These are phyloP conservation scores for Vaccinium myrtillus DNA, from an alignment of 148 eudicot species.

Conservation along the genomic window DNA sequence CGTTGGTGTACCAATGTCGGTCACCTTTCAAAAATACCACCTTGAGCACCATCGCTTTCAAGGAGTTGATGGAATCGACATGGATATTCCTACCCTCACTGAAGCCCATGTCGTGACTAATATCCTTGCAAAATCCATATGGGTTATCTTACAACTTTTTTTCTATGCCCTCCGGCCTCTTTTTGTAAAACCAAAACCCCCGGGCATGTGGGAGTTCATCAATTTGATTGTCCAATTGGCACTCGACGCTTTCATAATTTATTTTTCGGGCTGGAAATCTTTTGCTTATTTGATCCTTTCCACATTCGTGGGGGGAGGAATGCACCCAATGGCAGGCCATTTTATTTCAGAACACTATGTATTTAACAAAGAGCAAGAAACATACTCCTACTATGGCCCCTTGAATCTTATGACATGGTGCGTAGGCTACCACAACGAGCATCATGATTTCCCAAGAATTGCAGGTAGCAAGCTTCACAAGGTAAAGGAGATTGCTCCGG, in stretches of 20 bases:
- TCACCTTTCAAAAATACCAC: conserved; percentile 96
- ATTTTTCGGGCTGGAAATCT: conserved; percentile 71
- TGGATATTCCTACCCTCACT: conserved; percentile 76
- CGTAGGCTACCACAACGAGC: conserved; percentile 96
- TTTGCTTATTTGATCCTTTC: neutral
- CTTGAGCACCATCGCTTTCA: conserved; percentile 92
- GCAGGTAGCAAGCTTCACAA: conserved; percentile 52
- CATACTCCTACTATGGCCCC: conserved; percentile 83
- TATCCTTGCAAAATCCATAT: conserved; percentile 61
- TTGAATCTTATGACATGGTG: conserved; percentile 76
- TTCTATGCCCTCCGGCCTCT: conserved; percentile 87
- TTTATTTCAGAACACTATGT: conserved; percentile 93
- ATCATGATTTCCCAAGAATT: conserved; percentile 93
- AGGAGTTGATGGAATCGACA: conserved; percentile 88
- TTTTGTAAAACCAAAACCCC: conserved; percentile 91
- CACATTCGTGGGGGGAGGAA: conserved; percentile 72
- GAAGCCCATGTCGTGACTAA: conserved; percentile 73
- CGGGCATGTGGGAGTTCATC: conserved; percentile 80
- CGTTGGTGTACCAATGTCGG: conserved; percentile 90
- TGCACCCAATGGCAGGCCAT: conserved; percentile 98
- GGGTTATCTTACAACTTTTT: conserved; percentile 86
- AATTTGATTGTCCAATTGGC: conserved; percentile 60
- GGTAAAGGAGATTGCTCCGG: conserved; percentile 66
- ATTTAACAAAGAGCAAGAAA: conserved; percentile 72
- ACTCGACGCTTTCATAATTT: conserved; percentile 42